Percentiles rank a stretch among this genome's conserved stretches.
Conservation (phyloP, 768 basidiomycete genomes). For the Boletus coccyginus region DNA sequence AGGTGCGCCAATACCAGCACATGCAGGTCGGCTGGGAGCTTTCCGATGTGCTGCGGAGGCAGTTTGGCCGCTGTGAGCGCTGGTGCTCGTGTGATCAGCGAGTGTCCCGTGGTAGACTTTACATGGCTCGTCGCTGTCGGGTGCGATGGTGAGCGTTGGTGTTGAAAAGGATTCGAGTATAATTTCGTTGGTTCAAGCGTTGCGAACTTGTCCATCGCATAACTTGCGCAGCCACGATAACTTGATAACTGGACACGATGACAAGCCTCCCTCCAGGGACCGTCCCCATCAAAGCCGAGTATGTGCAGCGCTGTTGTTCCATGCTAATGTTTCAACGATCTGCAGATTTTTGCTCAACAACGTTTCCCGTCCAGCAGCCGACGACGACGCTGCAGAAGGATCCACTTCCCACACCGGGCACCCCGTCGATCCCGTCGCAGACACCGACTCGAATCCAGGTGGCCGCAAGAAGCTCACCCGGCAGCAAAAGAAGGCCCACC, state of each 20-base stretch:
- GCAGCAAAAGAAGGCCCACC: conserved; percentile 68
- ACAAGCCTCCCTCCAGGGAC: conserved; percentile 37
- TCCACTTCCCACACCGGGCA: conserved; percentile 35
- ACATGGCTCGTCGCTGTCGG: conserved; percentile 12
- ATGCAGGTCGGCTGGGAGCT: conserved; percentile 76
- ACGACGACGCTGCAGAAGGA: conserved; percentile 68
- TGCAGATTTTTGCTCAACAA: conserved; percentile 42
- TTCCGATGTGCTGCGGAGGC: conserved; percentile 56
- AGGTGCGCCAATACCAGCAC: conserved; percentile 69
- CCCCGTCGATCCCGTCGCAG: conserved; percentile 30
- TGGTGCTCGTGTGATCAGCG: conserved; percentile 1
- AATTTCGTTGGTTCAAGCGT: conserved; percentile 74
- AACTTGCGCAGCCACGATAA: conserved; percentile 12
- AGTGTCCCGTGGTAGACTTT: conserved; percentile 11
- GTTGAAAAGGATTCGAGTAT: conserved; percentile 36
- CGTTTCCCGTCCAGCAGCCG: conserved; percentile 29
- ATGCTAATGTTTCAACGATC: not conserved
- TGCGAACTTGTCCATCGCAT: conserved; percentile 80
- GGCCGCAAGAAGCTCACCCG: conserved; percentile 46
- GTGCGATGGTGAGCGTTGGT: conserved; percentile 18
- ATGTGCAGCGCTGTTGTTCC: conserved; percentile 9
- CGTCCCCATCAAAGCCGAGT: conserved; percentile 56
- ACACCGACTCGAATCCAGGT: conserved; percentile 26
- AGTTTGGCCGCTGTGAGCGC: conserved; percentile 21
- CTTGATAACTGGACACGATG: not conserved